Evolutionary conservation across 2,329 filamentous ascomycete genomes (phyloP), one percentile per base, ranked within the genome.

Genomic region (Calonectria henricotiae): DNA sequence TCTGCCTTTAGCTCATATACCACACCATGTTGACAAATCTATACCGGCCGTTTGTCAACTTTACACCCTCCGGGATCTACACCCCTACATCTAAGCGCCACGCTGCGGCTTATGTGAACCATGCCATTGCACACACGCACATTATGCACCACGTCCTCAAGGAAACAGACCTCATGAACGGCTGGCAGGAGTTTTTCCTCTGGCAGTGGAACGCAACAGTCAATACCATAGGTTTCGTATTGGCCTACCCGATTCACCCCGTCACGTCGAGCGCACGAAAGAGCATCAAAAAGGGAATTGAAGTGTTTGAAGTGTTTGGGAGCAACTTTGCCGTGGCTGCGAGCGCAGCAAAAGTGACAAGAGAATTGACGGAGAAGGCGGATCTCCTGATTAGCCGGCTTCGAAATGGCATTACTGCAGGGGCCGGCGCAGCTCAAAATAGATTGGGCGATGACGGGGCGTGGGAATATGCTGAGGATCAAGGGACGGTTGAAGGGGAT

Each of bases 1-100:
- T 86, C 0, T 78, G 83, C 37, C 78, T 86, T 2, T 83, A 86
- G 68, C 73, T 85, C 2, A 74, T 80, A 37, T 86, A 85, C 67
- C 83, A 85, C 68, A 81, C 82, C 49, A 73, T 84, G 7, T 75
- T 67, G 37, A 76, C 80, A 27, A 83, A 81, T 61, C 75, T 85
- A 8, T 82, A 80, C 63, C 83, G 84, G 3, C 83, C 82, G 2
- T 82, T 84, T 39, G 82, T 86, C 60, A 77, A 74, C 65, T 85
- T 85, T 62, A 61, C 72, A 23, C 60, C 63, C 15, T 51, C 32
- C 1, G 32, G 64, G 6, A 68, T 61, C 46, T 66, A 70, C 30
- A 70, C 78, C 1, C 74, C 73, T 9, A 69, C 68, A 2, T 58
- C 70, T 4, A 73, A 77, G 8, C 67, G 71, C 37, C 72, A 73